These are phyloP conservation scores for Pyrenophora seminiperda DNA, from an alignment of 2,329 filamentous ascomycete genomes.

Conservation along the genomic window DNA sequence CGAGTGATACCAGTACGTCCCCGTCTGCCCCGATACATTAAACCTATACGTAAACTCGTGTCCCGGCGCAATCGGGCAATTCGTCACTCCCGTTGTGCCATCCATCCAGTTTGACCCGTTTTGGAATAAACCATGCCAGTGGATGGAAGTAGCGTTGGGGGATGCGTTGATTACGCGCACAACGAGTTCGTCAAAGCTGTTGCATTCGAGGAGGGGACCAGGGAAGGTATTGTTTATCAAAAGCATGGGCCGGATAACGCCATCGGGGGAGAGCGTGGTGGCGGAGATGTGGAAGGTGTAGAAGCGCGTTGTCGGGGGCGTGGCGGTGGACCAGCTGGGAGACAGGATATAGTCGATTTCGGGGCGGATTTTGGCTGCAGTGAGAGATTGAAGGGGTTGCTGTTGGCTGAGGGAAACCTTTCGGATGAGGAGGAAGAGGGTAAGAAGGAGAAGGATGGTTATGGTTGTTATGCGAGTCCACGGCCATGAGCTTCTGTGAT, in stretches of 20 bases:
- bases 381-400: background rate
- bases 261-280: constrained; percentile 64
- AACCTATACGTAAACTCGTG: constrained; percentile 37
- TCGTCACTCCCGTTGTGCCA: constrained; percentile 58
- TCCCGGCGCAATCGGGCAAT: constrained; percentile 63
- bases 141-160: constrained; percentile 65
- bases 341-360: constrained; percentile 58
- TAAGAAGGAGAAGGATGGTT: constrained; percentile 16
- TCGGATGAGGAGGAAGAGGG: constrained; percentile 3
- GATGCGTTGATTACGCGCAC: constrained; percentile 63
- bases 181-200: constrained; percentile 69
- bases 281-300: constrained; percentile 67
- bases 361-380: constrained; percentile 21
- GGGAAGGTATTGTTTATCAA: constrained; percentile 51
- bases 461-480: constrained; percentile 21
- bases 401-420: background rate
- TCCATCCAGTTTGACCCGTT: constrained; percentile 54
- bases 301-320: constrained; percentile 58
- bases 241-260: constrained; percentile 50
- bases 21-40: constrained; percentile 45
- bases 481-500: constrained; percentile 4
- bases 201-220: constrained; percentile 48
- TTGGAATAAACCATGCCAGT: constrained; percentile 67
- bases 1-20: constrained; percentile 44
- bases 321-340: constrained; percentile 60